Base-by-base conservation (phyloP, 805 yeast species). In the Kodamaea sagamina region DNA sequence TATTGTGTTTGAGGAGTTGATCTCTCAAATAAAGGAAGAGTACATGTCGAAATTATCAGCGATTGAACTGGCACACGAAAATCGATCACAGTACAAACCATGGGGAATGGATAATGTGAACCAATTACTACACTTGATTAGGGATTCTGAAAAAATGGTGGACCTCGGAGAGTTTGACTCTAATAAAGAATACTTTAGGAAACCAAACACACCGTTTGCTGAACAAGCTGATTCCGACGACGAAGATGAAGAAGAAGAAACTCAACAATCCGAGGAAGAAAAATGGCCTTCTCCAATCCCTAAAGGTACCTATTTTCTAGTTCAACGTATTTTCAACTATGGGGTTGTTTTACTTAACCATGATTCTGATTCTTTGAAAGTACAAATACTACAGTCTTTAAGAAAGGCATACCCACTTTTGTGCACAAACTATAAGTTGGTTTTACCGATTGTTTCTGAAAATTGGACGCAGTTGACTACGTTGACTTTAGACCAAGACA, bases 231-330 rank as follows among this genome's bases (percentile, higher is more conserved):
- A 62, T 32, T 62, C 63, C 28, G 64, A 61, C 8, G 68, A 61
- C 27, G 71, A 68, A 11, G 68, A 70, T 9, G 58, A 57, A 4
- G 42, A 46, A 8, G 57, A 52, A 16, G 43, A 36, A 6, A 48
- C 44, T n/a, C 19, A 15, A 15, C 12, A 13, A 6, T 10, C 29
- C 4, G 34, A 29, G 15, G 54, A 51, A 15, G 53, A 52, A 24
- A 32, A 28, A 24, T 89, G 97, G 97, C 51, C 57, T 0, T 83
- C 92, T 0, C 81, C 82, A 0, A 67, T 90, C 0, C 86, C 95
- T 0, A 66, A 74, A 31, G 64, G 72, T 2, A 65, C 84, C 0
- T 92, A 87, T 59, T 58, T 63, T 29, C 65, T 82, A 2, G 63
- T 86, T 1, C 77, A 81, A 34, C 78, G 78, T 42, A 80, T 92